Evolutionary conservation across 768 basidiomycete genomes (phyloP), one percentile per base, ranked within the genome.

Genomic region (Mycena albidolilacea): DNA sequence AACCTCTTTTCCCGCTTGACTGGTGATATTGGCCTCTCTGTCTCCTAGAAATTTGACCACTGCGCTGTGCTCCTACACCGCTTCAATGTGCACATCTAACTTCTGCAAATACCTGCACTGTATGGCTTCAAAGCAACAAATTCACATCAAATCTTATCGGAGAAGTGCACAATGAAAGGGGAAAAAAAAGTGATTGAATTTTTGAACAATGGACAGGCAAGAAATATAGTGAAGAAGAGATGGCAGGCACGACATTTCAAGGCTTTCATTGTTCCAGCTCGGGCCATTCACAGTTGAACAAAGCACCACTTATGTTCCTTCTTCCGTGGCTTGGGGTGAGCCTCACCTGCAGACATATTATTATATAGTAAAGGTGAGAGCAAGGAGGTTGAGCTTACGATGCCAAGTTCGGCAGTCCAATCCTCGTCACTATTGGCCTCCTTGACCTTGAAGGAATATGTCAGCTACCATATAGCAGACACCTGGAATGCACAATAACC

Each of bases 181-280:
- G 12, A 7, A 6, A 52, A 6, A 52, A 52, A 52, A 21, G n/a
- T 5, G 21, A n/a, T n/a, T 52, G 2, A 19, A 52, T 52, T 21
- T 52, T 52, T 52, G 50, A 52, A 52, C 19, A 6, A 12, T 21
- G 50, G 50, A 52, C n/a, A 11, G 50, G 11, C 19, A 52, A 52
- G 5, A 48, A 52, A n/a, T 7, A 52, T 21, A 21, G 50, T 52
- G 50, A 52, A 52, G 50, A 52, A 52, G 50, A 19, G 50, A 21
- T 6, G 50, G 50, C 50, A 52, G 50, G 50, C 50, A n/a, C n/a
- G 6, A 52, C 50, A 52, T 52, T 52, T 52, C 50, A 52, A 52
- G 50, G 50, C 50, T 52, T n/a, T 52, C n/a, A 21, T n/a, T 21
- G 2, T 21, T 52, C 50, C 50, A 52, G 21, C n/a, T 21, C 50